Base-by-base conservation (phyloP, 805 yeast genomes). In the Metschnikowia gelsemii region DNA sequence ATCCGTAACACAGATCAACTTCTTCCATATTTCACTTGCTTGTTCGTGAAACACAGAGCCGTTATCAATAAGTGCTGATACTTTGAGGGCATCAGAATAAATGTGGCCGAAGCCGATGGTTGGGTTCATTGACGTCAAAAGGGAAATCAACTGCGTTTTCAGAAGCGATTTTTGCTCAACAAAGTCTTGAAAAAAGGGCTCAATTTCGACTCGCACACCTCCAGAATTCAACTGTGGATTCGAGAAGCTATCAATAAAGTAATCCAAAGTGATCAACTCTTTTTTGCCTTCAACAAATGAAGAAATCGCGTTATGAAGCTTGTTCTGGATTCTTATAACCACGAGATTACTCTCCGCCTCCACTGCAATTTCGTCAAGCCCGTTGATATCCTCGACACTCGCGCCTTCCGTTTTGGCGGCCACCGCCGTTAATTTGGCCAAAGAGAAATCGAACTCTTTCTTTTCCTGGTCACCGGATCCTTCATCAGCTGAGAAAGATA, bases 341-440 rank as follows among this genome's bases (percentile, higher is more conserved):
- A 72, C 72, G 18, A 82, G 62, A 24, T 71, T 72, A 23, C 66
- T 65, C 49, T 82, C 82, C 22, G 84, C 72, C 7, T 71, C 58
- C 32, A 47, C 46, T 12, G 46, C 47, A 19, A 42, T 45, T 11
- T 34, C 51, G 4, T 44, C 52, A 27, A 47, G 38, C n/a, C 24
- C 27, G 11, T 24, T 18, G 2, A 35, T 24, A 18, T 36, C 40
- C 7, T 31, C 26, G 8, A 26, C 20, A 13, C 20, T n/a, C 9
- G 38, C 13, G 26, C 27, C 42, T 25, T 43, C 45, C 2, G 29
- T 18, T 16, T 57, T 55, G 1, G 70, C 58, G 0, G 80, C 81
- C 14, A 85, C 55, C 1, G 78, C 68, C 2, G 87, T 64, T 17
- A 89, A 61, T 58, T 88, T 88, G 2, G 95, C 90, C 36, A 88